Evolutionary conservation across 2,329 filamentous ascomycete genomes (phyloP), one percentile per base, ranked within the genome.

Genomic region (Monilinia fructigena): DNA sequence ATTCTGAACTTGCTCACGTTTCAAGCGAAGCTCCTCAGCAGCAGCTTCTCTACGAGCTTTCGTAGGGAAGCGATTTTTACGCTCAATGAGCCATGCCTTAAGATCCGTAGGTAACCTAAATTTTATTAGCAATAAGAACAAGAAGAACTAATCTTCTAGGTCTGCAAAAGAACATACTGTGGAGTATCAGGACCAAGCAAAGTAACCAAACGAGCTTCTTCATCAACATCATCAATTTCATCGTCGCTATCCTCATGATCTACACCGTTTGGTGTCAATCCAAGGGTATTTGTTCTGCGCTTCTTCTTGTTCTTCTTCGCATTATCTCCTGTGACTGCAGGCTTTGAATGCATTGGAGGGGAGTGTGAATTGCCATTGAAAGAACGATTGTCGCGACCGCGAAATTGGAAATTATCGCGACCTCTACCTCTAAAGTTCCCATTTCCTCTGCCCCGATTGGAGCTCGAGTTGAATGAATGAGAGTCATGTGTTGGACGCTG

Each of bases 21-120:
- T 72, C 70, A 72, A 69, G 66, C 73, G 75, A 63, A 72, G 69
- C 66, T 85, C 82, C 66, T 82, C 82, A 69, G 86, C 85, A 77
- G 85, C 91, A 70, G 86, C 86, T 68, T 86, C 83, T 69, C 87
- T 80, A 65, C 91, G 87, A 67, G 86, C 86, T 76, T 86, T 86
- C 2, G 93, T 97, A 2, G 94, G 94, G 76, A 86, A 98, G 62
- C 89, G 88, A 70, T 86, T 89, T 75, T 84, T 89, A 67, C 94
- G 87, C 77, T 97, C 92, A 60, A 87, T 87, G 69, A 96, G 86
- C 87, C 92, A 98, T 8, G 86, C 85, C 31, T 86, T 84, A 65
- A 97, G 83, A 74, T 97, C 93, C 67, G 85, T 85, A 20, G 82
- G 76, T 58, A 76, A 59, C 68, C 76, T 77, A 67, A 58, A 47